Conservation (phyloP, 2,329 filamentous ascomycete species). For the Ophiosphaerella korrae region DNA sequence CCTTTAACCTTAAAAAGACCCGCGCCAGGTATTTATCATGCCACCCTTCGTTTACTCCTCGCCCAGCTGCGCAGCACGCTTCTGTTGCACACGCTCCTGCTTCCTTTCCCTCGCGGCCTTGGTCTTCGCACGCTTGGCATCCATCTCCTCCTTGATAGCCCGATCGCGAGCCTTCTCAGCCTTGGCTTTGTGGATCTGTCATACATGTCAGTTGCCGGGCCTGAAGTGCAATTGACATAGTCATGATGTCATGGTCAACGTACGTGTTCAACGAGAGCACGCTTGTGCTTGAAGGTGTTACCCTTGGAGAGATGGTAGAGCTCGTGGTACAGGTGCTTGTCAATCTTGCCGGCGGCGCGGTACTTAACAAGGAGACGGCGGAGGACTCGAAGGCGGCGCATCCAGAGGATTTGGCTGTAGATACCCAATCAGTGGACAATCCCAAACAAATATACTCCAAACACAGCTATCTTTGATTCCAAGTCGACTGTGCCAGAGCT, state of each 20-base stretch:
- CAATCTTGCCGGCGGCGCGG: conserved; percentile 99
- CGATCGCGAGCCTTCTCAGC: conserved; percentile 98
- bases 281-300: conserved; percentile 99
- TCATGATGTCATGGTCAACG: conserved; percentile 58
- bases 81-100: conserved; percentile 86
- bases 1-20: conserved; percentile 49
- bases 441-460: conserved; percentile 14
- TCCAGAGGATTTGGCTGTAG: conserved; percentile 93
- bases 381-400: conserved; percentile 99
- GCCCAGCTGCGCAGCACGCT: conserved; percentile 84
- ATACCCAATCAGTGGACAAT: conserved; percentile 41
- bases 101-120: conserved; percentile 99
- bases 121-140: conserved; percentile 99
- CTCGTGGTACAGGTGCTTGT: conserved; percentile 99
- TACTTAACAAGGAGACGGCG: conserved; percentile 99
- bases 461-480: conserved; percentile 4
- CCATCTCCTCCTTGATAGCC: conserved; percentile 98
- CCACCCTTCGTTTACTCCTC: conserved; percentile 49
- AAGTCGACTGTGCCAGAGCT: conserved; percentile 16
- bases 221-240: conserved; percentile 24
- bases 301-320: conserved; percentile 99
- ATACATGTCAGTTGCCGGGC: conserved; percentile 32
- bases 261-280: conserved; percentile 99
- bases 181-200: conserved; percentile 99
- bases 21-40: conserved; percentile 49